phyloP scores from a whole-genome alignment of 164 flowering plant genomes.

The Pachysandra terminalis region DNA sequence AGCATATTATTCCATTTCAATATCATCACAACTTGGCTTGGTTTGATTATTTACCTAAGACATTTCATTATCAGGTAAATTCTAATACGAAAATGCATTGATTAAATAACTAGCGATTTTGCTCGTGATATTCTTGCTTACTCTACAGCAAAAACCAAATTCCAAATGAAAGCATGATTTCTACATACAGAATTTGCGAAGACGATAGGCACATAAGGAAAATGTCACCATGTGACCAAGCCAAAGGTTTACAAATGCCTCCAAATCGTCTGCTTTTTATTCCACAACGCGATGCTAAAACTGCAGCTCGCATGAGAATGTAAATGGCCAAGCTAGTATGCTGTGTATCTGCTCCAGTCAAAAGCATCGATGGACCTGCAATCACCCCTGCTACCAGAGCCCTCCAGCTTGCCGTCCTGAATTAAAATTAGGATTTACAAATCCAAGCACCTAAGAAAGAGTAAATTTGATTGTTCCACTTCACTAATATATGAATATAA shows the following conservation, averaged over 20 bases:
- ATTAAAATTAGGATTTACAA: no score
- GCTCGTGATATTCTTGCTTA: not conserved
- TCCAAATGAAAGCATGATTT: not conserved
- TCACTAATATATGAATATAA: no score
- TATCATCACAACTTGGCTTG: no score
- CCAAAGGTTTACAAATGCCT: constrained; percentile 72
- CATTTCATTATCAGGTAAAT: no score
- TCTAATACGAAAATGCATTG: no score
- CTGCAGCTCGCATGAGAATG: constrained; percentile 99
- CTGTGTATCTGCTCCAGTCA: constrained; percentile 74
- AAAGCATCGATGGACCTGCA: constrained; percentile 98
- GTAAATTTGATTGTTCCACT: no score
- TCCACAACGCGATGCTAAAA: constrained; percentile 94
- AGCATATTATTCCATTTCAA: no score
- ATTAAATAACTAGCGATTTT: no score
- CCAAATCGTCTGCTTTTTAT: constrained; percentile 91
- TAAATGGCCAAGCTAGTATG: constrained; percentile 91
- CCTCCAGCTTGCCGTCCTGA: no score
- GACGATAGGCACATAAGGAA: constrained; percentile 99
- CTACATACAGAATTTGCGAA: constrained; percentile 87
- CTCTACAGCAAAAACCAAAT: not conserved
- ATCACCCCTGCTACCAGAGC: no score
- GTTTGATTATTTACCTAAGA: no score
- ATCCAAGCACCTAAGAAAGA: no score
- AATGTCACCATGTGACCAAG: constrained; percentile 92